Evolutionary conservation across 208 protist genomes (phyloP), one percentile per base, ranked within the genome.

Genomic region (Porcisia hertigi): DNA sequence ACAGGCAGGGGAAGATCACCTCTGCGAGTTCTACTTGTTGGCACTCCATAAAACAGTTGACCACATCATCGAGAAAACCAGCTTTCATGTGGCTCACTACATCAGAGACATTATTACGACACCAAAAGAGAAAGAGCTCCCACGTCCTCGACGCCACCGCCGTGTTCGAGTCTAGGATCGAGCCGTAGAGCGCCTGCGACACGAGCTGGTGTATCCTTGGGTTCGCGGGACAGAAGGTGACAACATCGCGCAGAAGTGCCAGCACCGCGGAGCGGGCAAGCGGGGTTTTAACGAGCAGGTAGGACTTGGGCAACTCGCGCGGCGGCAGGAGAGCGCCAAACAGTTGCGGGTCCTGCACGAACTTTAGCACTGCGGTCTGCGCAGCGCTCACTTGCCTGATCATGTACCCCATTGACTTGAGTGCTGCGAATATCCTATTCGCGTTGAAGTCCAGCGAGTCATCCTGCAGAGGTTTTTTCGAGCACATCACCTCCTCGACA

Each of bases 71-170:
- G 6, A 97, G 69, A 73, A 97, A 96, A 39, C 79, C 79, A 3
- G 73, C 65, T 20, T 88, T 76, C 69, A 96, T 86, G 77, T 92
- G 78, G 16, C 65, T 75, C 70, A 94, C 84, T 16, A 88, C 86
- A 43, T 90, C 89, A 12, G 58, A 54, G 25, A 83, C 49, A 49
- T 85, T 79, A 6, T 75, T 85, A 36, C 83, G 74, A 74, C 86
- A 95, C 94, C 94, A 97, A 58, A 89, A 73, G 5, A 96, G 86
- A 14, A 96, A 70, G 18, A 97, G 82, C 77, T 97, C 92, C 92
- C 94, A 97, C 39, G 82, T 83, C 5, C 92, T 79, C 14, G 83
- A 84, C 0, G 87, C 83, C 30, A 96, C 85, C 12, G 83, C 79
- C 16, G 82, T 73, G 69, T 92, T 72, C 43, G 65, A 14, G 57